These are phyloP conservation scores for Endogone sp. DNA, from an alignment of 192 early-diverging fungal genomes.

Conservation along the genomic window DNA sequence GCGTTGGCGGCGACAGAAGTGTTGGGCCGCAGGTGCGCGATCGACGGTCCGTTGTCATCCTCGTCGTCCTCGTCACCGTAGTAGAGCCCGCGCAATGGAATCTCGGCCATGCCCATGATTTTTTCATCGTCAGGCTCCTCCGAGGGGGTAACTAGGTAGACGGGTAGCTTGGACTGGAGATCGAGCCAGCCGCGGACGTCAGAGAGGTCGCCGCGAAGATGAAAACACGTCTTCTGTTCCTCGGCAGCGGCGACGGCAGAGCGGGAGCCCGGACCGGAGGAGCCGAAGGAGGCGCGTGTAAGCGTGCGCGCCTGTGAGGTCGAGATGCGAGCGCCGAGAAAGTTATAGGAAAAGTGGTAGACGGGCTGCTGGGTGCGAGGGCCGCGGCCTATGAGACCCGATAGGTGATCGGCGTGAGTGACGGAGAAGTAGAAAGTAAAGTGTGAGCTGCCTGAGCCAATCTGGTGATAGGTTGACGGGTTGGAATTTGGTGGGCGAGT, in stretches of 20 bases:
- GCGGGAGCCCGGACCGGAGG: slow-evolving; percentile 2
- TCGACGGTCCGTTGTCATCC: too few species aligned
- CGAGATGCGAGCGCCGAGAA: slow-evolving; percentile 13
- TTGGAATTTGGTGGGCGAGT: too few species aligned
- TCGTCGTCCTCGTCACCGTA: too few species aligned
- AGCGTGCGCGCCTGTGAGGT: slow-evolving; percentile 2
- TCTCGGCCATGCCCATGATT: slow-evolving; percentile 1
- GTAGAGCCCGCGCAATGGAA: background rate
- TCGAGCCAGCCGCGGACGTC: slow-evolving; percentile 25
- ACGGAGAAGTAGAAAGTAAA: slow-evolving; percentile 28
- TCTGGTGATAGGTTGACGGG: slow-evolving; percentile 21
- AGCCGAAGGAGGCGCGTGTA: background rate
- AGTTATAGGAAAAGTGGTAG: slow-evolving; percentile 23
- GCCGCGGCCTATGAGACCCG: slow-evolving; percentile 9
- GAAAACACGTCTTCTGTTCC: slow-evolving; percentile 14
- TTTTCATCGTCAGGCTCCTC: slow-evolving; percentile 1
- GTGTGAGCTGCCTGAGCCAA: slow-evolving; percentile 18
- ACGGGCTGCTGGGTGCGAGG: slow-evolving; percentile 1
- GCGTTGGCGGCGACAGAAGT: too few species aligned
- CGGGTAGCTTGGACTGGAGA: slow-evolving; percentile 1
- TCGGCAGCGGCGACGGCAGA: background rate
- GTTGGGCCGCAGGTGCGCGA: too few species aligned
- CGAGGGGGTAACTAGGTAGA: slow-evolving; percentile 1
- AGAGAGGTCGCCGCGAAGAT: slow-evolving; percentile 18
- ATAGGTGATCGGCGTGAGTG: slow-evolving; percentile 21